Evolutionary conservation across 768 basidiomycete genomes (phyloP).

Genomic region (Austroboletus eburneus): DNA sequence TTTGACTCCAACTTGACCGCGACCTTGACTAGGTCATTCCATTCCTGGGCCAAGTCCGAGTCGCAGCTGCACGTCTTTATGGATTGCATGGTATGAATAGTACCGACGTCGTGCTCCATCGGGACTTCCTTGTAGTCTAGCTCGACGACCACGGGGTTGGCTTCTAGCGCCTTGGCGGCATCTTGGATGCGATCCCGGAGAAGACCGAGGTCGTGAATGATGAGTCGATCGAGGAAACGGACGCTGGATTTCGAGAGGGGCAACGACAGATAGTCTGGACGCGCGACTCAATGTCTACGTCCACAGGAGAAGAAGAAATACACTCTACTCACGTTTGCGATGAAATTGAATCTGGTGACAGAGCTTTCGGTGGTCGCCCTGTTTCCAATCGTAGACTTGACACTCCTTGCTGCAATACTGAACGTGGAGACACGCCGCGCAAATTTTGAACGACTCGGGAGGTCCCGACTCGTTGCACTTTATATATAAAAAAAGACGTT

Average conservation of each 20-base stretch:
- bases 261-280: conserved; percentile 18
- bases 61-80: conserved; percentile 24
- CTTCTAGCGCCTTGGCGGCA: background rate
- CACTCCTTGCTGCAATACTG: conserved; percentile 31
- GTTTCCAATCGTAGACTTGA: conserved; percentile 28
- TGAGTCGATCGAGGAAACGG: conserved; percentile 23
- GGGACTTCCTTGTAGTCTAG: conserved; percentile 24
- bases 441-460: conserved; percentile 23
- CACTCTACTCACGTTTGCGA: conserved; percentile 17
- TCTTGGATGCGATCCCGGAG: conserved; percentile 17
- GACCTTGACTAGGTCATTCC: conserved; percentile 26
- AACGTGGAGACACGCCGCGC: conserved; percentile 27
- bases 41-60: conserved; percentile 17
- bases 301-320: background rate
- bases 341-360: conserved; percentile 26
- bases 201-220: conserved; percentile 16
- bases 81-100: conserved; percentile 2
- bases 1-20: conserved; percentile 20
- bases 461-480: conserved; percentile 27
- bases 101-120: conserved; percentile 15
- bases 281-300: background rate
- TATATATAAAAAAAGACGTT: background rate
- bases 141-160: conserved; percentile 21
- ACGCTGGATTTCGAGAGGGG: conserved; percentile 20
- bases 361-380: conserved; percentile 24